Base-by-base conservation (phyloP, 1,284 basidiomycete species). In the Rhodotorula sp. region DNA sequence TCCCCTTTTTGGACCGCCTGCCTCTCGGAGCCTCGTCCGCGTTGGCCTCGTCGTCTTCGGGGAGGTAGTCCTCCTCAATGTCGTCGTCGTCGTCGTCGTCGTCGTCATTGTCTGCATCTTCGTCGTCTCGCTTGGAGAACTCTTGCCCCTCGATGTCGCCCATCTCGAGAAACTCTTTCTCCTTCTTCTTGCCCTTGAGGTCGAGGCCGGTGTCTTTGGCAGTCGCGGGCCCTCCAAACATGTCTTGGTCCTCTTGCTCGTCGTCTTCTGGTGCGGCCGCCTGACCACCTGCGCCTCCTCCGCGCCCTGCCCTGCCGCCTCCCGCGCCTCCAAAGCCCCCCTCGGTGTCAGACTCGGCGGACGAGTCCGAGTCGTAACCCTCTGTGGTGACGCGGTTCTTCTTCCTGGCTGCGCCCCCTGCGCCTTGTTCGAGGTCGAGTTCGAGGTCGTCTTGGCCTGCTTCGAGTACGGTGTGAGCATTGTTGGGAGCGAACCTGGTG, bases 131-230 rank as follows among this genome's bases (percentile, higher is more conserved):
- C 42, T 68, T 69, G 12, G 62, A 64, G 78, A 97, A 92, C 79
- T 93, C 91, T 82, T 99, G 93, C 0, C 94, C 93, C 81, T 97
- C 94, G 76, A 99, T 94, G 79, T 99, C 95, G 1, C 91, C 91
- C 20, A 99, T 83, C 65, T 90, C 85, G 80, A 97, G 83, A 79
- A 86, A 95, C 78, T 87, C 78, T 56, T 78, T 78, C n/a, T 64
- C 65, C 46, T 72, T 86, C 68, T 88, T 86, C 80, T 89, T 87
- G 81, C 87, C 87, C 83, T 87, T 87, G 78, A 82, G 83, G 46
- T 66, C 66, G 53, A 66, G 54, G 17, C 66, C 68, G 26, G 62
- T 63, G 44, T 63, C 63, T 46, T 74, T 77, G 5, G 58, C 76
- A 24, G 78, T 85, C 12, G 81, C 87, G 64, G 84, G 82, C 12